Conservation (phyloP, 441 rosid genomes). For the Gossypium trilobum region DNA sequence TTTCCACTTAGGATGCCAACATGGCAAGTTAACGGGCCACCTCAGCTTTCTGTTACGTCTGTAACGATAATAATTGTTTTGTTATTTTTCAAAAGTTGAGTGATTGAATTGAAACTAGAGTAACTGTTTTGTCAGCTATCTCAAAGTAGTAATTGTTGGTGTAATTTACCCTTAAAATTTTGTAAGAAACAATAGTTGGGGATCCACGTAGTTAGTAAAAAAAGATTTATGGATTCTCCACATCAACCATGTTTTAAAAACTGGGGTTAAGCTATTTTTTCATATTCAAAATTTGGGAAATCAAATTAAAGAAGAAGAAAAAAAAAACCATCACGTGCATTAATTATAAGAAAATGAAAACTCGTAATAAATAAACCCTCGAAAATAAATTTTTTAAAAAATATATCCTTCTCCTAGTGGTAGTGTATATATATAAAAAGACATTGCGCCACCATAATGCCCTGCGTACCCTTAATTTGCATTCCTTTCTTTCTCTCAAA, state of each 20-base stretch:
- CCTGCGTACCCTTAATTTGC: neutral
- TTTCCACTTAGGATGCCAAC: too few relatives aligned
- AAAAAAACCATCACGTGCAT: conserved; percentile 41
- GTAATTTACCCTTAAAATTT: too few relatives aligned
- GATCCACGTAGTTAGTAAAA: too few relatives aligned
- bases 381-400: too few relatives aligned
- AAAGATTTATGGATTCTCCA: neutral
- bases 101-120: too few relatives aligned
- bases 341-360: conserved; percentile 7
- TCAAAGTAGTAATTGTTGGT: too few relatives aligned
- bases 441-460: neutral
- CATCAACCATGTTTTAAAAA: conserved; percentile 17
- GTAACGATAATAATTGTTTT: too few relatives aligned
- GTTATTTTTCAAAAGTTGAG: too few relatives aligned
- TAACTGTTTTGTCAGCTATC: too few relatives aligned
- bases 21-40: too few relatives aligned
- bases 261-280: neutral
- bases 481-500: conserved; percentile 1
- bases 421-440: neutral
- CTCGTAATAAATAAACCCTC: neutral
- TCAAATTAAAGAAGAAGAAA: neutral
- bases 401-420: neutral
- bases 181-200: too few relatives aligned
- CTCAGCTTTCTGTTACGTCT: too few relatives aligned
- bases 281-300: neutral